Base-by-base conservation (phyloP, 306 rosid species). In the Corylus heterophylla region DNA sequence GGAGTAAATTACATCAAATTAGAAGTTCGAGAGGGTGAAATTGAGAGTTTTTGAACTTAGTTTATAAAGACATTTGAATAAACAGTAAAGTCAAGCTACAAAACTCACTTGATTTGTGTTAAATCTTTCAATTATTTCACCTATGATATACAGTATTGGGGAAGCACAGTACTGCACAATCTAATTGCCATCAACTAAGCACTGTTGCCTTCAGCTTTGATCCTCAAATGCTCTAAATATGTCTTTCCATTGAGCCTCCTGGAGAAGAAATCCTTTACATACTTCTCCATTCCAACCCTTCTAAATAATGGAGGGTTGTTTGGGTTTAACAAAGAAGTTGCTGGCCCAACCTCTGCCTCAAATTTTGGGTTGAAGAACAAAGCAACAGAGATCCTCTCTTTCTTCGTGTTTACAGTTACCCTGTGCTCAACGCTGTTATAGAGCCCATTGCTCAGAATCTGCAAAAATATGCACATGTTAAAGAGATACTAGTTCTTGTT, bases 361-460 rank as follows among this genome's bases (percentile, higher is more conserved):
- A 76, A 63, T 50, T 79, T 88, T 2, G 87, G 87, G 52, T 49
- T 69, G 86, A 83, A 81, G 81, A 88, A 88, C 61, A 81, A 44
- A 12, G 89, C 89, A 6, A 76, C 10, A 0, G 91, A 88, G 3
- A 85, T 74, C 76, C 91, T 81, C 55, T 80, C 88, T 8, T 78
- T 83, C 73, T 44, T 74, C 13, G 87, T 62, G 54, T 88, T 88
- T 71, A 84, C 86, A 8, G n/a, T 75, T 56, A 37, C 91, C 20
- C 83, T 85, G 59, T 88, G 89, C 82, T 88, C 91, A 4, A 83
- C 44, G 78, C 91, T 88, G n/a, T 39, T 76, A 69, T 88, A 88
- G 4, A 79, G 3, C 35, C 89, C 88, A 20, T 88, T 86, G 87
- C 89, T 88, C 75, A 85, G 8, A 7, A 85, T 88, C 91, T 85